Percentiles rank a stretch among this genome's conserved stretches.
Evolutionary conservation across 2,329 filamentous ascomycete species (phyloP).

Genomic region (Lomentospora prolificans): DNA sequence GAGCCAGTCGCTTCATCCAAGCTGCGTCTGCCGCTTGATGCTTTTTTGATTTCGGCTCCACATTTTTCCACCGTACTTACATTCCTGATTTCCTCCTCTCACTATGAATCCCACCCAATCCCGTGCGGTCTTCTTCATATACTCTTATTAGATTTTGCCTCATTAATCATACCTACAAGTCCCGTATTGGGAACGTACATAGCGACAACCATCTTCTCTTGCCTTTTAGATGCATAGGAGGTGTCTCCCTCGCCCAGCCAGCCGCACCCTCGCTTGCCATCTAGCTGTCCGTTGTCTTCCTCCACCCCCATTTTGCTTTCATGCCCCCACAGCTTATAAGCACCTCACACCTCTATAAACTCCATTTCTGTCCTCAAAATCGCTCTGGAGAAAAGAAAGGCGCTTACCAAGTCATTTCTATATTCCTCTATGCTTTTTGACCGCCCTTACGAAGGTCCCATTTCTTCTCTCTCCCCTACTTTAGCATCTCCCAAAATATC

Average conservation of each 20-base stretch:
- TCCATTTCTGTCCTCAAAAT: neutral
- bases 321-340: neutral
- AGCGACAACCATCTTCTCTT: neutral
- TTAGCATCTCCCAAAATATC: too few species aligned
- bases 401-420: neutral
- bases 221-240: neutral
- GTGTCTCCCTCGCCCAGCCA: neutral
- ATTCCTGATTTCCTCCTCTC: neutral
- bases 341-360: neutral
- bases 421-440: too few species aligned
- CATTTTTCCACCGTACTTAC: neutral
- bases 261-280: neutral
- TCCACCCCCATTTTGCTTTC: neutral
- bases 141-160: slow-evolving; percentile 3
- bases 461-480: slow-evolving; percentile 1
- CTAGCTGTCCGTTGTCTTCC: neutral
- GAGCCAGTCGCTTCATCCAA: too few species aligned
- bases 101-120: neutral
- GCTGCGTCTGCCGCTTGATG: neutral
- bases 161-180: neutral
- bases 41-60: neutral
- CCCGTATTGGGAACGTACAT: neutral
- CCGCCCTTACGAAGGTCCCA: too few species aligned
- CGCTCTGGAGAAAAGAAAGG: neutral
- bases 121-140: neutral